Percentiles rank a stretch among this genome's conserved stretches.
These are phyloP conservation scores for Micractinium conductrix DNA, from an alignment of 139 green algal species.

Conservation along the genomic window DNA sequence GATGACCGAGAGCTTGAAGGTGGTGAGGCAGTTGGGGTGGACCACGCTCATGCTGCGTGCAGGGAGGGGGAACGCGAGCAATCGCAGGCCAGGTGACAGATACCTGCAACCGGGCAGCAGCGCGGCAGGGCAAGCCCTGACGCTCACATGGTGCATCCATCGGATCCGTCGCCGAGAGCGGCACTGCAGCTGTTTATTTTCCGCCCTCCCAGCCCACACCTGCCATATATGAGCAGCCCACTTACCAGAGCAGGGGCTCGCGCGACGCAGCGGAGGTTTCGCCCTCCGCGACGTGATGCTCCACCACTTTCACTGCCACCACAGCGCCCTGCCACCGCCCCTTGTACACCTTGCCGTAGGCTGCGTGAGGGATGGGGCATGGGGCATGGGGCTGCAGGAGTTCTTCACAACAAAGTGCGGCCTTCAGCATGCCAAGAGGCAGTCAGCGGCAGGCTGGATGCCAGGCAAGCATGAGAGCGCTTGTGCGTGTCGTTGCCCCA, in stretches of 20 bases:
- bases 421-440: no score
- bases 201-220: no score
- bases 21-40: slow-evolving; percentile 41
- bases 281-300: slow-evolving; percentile 25
- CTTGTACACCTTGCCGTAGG: slow-evolving; percentile 22
- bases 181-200: no score
- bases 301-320: slow-evolving; percentile 52
- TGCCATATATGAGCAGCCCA: no score
- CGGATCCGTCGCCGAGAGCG: no score
- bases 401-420: background rate
- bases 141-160: no score
- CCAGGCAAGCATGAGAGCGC: background rate
- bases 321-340: slow-evolving; percentile 46
- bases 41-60: slow-evolving; percentile 20
- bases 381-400: background rate
- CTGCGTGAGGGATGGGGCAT: background rate
- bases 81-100: background rate
- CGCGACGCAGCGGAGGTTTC: background rate
- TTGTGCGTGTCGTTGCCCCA: no score
- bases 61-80: background rate
- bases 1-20: slow-evolving; percentile 33
- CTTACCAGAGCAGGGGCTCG: slow-evolving; percentile 38
- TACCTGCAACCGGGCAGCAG: background rate
- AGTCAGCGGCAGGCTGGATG: no score
- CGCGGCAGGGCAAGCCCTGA: background rate